phyloP scores from a whole-genome alignment of 352 stramenopile genomes.

The Globisporangium irregulare region DNA sequence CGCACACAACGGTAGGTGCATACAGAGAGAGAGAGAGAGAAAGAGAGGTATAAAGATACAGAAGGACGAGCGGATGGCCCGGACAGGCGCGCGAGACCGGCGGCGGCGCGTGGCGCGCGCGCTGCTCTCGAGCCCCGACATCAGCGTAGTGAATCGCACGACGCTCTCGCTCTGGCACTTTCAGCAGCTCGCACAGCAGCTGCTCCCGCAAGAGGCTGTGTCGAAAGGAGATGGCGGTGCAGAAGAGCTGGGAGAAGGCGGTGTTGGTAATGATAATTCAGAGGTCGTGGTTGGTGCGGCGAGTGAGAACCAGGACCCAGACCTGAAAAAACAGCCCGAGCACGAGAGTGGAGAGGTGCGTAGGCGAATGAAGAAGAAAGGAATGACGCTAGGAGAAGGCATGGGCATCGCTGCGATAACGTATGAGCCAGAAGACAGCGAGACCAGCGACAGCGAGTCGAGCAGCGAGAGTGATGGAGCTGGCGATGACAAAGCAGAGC shows the following conservation, averaged over 20 bases:
- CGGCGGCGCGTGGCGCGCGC: conserved; percentile 44
- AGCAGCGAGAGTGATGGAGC: conserved; percentile 12
- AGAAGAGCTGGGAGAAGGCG: not conserved
- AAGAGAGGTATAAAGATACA: not conserved
- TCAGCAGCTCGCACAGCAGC: conserved; percentile 49
- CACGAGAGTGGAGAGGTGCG: not conserved
- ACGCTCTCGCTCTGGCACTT: conserved; percentile 82
- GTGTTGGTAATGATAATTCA: conserved; percentile 10
- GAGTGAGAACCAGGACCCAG: conserved; percentile 9
- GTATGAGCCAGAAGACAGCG: conserved; percentile 18
- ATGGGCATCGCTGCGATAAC: conserved; percentile 60
- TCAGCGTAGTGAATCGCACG: conserved; percentile 70
- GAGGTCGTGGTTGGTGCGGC: conserved; percentile 19
- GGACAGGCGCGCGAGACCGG: conserved; percentile 1
- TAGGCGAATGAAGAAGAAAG: conserved; percentile 9
- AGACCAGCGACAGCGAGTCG: conserved; percentile 8
- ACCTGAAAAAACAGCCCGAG: conserved; percentile 9
- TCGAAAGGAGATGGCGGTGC: not conserved
- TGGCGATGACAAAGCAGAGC: conserved; percentile 1
- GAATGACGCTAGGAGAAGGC: conserved; percentile 59
- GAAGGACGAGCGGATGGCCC: conserved; percentile 5
- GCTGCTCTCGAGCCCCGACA: conserved; percentile 53
- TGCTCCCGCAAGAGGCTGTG: conserved; percentile 29
- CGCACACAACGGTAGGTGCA: not conserved
- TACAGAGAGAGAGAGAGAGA: not conserved